A percentile compares a stretch with the other conserved stretches of the same genome.
Evolutionary conservation across 2,329 filamentous ascomycete species (phyloP).

Genomic region (Coleophoma cylindrospora): DNA sequence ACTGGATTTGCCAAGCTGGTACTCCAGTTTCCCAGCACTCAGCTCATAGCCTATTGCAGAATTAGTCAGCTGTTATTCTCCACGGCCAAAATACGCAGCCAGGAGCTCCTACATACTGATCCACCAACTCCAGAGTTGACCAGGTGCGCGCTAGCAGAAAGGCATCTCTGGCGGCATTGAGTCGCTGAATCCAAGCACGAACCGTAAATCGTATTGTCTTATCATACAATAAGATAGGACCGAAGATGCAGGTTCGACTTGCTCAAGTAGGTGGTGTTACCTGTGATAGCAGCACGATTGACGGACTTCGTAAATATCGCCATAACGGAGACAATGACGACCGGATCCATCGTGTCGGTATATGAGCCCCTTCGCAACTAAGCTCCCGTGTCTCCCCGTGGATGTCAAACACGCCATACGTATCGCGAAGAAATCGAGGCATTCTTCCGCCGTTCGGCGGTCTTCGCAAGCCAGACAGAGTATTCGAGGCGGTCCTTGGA

Average conservation of each 20-base stretch:
- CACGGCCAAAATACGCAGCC: no score
- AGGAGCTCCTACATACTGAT: background rate
- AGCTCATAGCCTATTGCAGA: slow-evolving; percentile 41
- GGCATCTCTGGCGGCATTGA: slow-evolving; percentile 27
- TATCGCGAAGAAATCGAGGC: slow-evolving; percentile 61
- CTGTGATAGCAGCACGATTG: slow-evolving; percentile 61
- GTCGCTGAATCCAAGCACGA: no score
- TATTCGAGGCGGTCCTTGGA: slow-evolving; percentile 7
- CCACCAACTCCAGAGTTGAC: slow-evolving; percentile 50
- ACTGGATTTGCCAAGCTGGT: slow-evolving; percentile 33
- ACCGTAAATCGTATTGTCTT: no score
- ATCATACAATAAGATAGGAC: no score
- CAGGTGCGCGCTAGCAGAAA: slow-evolving; percentile 61
- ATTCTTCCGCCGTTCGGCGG: slow-evolving; percentile 55
- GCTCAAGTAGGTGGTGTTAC: slow-evolving; percentile 52
- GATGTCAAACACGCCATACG: slow-evolving; percentile 51
- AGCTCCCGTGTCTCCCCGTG: slow-evolving; percentile 45
- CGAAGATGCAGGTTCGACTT: no score
- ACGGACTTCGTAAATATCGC: slow-evolving; percentile 59
- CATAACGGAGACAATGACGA: slow-evolving; percentile 59
- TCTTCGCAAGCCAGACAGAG: slow-evolving; percentile 39
- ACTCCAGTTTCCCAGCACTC: slow-evolving; percentile 66
- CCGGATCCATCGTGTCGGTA: slow-evolving; percentile 59
- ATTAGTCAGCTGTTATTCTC: no score
- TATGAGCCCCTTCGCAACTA: slow-evolving; percentile 56